Evolutionary conservation across 75 land plant species (phyloP), one percentile per base, ranked within the genome.

Genomic region (Pinus albicaulis): DNA sequence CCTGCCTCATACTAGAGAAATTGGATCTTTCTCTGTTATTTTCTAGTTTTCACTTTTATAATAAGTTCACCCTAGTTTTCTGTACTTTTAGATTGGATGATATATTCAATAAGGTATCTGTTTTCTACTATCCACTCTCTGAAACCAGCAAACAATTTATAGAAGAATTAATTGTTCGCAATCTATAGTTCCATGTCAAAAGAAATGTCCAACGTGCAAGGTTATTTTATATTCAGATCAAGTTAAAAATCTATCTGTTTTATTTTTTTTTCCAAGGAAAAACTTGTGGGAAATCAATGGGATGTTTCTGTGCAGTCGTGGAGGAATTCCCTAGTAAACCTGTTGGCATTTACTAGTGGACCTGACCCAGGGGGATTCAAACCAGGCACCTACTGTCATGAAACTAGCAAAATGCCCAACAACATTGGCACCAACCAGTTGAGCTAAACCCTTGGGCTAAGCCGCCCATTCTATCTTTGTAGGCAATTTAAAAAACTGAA

Each of bases 61-160:
- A 57, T 75, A 78, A 72, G 34, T 55, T 55, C 17, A 25, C 53
- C 28, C 11, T 55, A 72, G 52, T 20, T 72, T 72, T 34, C 19
- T 66, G n/a, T 38, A 36, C 12, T 66, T 66, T 44, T 38, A 66
- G 48, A 66, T 66, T 34, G 44, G 6, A 65, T 19, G 16, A 65
- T 65, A 17, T 24, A 53, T 22, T 71, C 8, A 70, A 53, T 44
- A 71, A 52, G 23, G 28, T 3, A 25, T 3, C 28, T 24, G 41
- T 38, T 38, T 38, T 38, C 2, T 41, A 38, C n/a, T 41, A 38
- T 10, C 20, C 23, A 41, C n/a, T 36, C 38, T 41, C n/a, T 68
- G 71, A 68, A 44, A 68, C 36, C 14, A 10, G 15, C 34, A 68
- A 61, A 10, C n/a, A 12, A 8, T 34, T 41, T 38, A n/a, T 38